These are phyloP conservation scores for Geosmithia putterillii DNA, from an alignment of 2,329 filamentous ascomycete genomes.

Conservation along the genomic window DNA sequence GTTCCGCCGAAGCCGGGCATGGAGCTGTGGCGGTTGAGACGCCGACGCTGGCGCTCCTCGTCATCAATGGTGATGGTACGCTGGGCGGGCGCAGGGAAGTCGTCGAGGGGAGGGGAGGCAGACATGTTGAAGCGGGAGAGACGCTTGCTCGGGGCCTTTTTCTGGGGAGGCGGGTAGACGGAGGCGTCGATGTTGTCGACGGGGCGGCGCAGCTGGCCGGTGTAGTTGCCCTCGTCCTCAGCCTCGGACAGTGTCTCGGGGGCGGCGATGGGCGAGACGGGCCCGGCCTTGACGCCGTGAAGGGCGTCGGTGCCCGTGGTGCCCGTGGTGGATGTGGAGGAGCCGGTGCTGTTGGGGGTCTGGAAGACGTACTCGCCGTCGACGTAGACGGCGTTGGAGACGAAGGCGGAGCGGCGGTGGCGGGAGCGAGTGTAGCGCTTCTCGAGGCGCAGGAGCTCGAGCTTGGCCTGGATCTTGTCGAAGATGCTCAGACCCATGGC, in stretches of 20 bases:
- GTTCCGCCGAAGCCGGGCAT: constrained; percentile 38
- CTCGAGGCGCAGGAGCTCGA: constrained; percentile 90
- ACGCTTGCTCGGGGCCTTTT: constrained; percentile 1
- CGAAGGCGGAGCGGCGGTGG: constrained; percentile 74
- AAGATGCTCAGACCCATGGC: constrained; percentile 41
- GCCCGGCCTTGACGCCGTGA: constrained; percentile 17
- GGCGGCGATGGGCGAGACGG: constrained; percentile 3
- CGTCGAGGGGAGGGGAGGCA: not conserved
- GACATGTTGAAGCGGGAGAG: not conserved
- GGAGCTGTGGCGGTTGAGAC: constrained; percentile 40
- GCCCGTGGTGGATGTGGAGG: constrained; percentile 39
- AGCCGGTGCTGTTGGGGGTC: constrained; percentile 45
- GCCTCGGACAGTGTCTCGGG: constrained; percentile 6
- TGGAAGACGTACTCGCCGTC: constrained; percentile 91
- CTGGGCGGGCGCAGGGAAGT: constrained; percentile 5
- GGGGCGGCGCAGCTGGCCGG: not conserved
- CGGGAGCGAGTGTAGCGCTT: constrained; percentile 88
- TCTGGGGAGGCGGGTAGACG: not conserved
- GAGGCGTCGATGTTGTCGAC: not conserved
- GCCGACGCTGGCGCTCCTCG: constrained; percentile 25
- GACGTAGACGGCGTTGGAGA: constrained; percentile 81
- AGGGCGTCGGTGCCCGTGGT: constrained; percentile 18
- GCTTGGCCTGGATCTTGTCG: constrained; percentile 51
- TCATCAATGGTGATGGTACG: not conserved
- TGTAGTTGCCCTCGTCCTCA: not conserved